Percentiles rank a stretch among this genome's conserved stretches.
These are phyloP conservation scores for Colletotrichum sansevieriae DNA, from an alignment of 2,329 filamentous ascomycete genomes.

Conservation along the genomic window DNA sequence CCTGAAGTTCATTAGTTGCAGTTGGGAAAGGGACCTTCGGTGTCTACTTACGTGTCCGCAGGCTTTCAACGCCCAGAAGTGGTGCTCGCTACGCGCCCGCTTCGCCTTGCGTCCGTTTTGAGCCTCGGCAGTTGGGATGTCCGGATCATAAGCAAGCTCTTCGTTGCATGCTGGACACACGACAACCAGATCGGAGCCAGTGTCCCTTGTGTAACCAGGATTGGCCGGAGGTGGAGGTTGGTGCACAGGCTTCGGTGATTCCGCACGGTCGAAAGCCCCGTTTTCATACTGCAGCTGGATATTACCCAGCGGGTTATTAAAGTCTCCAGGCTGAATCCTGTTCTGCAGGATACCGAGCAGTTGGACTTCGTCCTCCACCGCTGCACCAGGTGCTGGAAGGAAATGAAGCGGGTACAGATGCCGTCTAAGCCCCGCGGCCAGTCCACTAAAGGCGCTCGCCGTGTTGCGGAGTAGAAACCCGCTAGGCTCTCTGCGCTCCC, in stretches of 20 bases:
- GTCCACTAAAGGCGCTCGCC: constrained; percentile 29
- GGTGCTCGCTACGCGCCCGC: constrained; percentile 73
- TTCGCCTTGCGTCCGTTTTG: constrained; percentile 59
- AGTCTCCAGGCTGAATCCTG: constrained; percentile 27
- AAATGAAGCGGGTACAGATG: constrained; percentile 34
- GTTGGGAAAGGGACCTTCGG: constrained; percentile 47
- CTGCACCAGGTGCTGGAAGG: constrained; percentile 4
- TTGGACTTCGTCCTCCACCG: constrained; percentile 33
- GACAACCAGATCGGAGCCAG: constrained; percentile 77
- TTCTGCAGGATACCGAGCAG: constrained; percentile 36
- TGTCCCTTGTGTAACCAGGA: constrained; percentile 85
- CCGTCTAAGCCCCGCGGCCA: constrained; percentile 27
- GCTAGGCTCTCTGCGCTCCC: constrained; percentile 12
- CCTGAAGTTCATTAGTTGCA: constrained; percentile 55
- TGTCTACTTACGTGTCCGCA: constrained; percentile 84
- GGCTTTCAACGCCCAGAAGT: constrained; percentile 91
- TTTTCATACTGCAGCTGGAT: constrained; percentile 43
- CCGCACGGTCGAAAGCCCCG: constrained; percentile 49
- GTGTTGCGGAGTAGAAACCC: constrained; percentile 19
- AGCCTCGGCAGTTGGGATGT: constrained; percentile 49
- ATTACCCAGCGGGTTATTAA: constrained; percentile 40
- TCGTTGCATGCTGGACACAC: constrained; percentile 89
- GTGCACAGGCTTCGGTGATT: constrained; percentile 62
- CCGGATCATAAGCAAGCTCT: constrained; percentile 82
- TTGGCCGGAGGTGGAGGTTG: constrained; percentile 74